phyloP scores from a whole-genome alignment of 75 land plant species.

The Pseudotsuga menziesii region DNA sequence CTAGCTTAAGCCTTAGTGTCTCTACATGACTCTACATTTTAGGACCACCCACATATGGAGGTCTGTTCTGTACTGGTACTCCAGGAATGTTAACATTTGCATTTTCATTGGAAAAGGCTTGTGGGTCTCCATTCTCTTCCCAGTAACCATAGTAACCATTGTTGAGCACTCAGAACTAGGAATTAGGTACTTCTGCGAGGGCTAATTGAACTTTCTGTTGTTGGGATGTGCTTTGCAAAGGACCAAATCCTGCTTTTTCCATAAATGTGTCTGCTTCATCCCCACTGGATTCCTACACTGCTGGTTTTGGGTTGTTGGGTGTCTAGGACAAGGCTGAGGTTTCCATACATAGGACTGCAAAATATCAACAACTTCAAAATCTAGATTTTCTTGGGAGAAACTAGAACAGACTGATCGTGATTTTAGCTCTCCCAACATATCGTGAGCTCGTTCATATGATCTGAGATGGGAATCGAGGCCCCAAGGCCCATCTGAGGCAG shows the following conservation, averaged over 20 bases:
- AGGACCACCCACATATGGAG: not conserved
- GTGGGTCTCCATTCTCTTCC: constrained; percentile 3
- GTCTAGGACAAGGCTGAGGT: constrained; percentile 69
- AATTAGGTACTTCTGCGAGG: not conserved
- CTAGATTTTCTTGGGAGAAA: constrained; percentile 32
- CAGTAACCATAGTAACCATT: constrained; percentile 3
- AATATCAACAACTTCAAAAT: constrained; percentile 28
- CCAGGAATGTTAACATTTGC: not conserved
- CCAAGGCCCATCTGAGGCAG: constrained; percentile 66
- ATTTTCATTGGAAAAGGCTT: constrained; percentile 18
- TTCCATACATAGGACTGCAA: constrained; percentile 66
- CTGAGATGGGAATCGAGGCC: constrained; percentile 95
- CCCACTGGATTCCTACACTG: constrained; percentile 14
- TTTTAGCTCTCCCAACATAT: constrained; percentile 85
- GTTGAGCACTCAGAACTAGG: not conserved
- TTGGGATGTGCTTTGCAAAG: constrained; percentile 4
- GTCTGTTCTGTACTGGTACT: not conserved
- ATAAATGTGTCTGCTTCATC: constrained; percentile 32
- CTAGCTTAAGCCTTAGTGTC: constrained; percentile 15
- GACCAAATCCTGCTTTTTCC: constrained; percentile 41
- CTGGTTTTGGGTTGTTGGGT: not conserved
- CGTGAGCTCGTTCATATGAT: constrained; percentile 93
- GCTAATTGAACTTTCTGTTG: not conserved
- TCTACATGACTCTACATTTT: constrained; percentile 6
- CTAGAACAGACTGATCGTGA: constrained; percentile 8